These are phyloP conservation scores for Phytophthora multivora DNA, from an alignment of 352 stramenopile genomes.

Conservation along the genomic window DNA sequence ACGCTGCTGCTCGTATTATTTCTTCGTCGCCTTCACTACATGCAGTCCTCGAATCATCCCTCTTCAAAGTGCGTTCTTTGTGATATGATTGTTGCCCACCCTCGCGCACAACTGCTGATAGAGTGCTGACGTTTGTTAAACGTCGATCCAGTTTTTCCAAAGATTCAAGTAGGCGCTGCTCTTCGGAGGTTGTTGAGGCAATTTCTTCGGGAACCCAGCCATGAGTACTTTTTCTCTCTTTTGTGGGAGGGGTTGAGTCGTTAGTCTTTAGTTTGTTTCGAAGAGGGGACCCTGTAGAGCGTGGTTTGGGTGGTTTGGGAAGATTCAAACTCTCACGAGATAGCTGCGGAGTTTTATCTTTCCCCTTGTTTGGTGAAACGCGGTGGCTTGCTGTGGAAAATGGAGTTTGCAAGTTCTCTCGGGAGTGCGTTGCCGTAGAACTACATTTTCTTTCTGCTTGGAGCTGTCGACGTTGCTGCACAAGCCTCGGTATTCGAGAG, in stretches of 20 bases:
- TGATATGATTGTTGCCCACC: not conserved
- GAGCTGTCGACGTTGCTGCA: slow-evolving; percentile 51
- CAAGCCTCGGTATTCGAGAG: slow-evolving; percentile 34
- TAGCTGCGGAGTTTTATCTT: not conserved
- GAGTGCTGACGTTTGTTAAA: slow-evolving; percentile 29
- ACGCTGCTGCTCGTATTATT: slow-evolving; percentile 33
- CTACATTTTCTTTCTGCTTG: slow-evolving; percentile 19
- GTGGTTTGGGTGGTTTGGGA: not conserved
- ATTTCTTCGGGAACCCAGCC: slow-evolving; percentile 23
- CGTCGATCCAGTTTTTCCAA: slow-evolving; percentile 57
- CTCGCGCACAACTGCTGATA: slow-evolving; percentile 2
- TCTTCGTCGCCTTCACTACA: slow-evolving; percentile 26
- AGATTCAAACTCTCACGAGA: not conserved
- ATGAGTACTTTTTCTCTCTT: slow-evolving; percentile 1
- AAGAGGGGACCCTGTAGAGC: not conserved
- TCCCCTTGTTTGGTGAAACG: not conserved
- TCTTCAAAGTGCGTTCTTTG: not conserved
- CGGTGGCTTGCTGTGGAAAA: not conserved
- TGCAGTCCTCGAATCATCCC: not conserved
- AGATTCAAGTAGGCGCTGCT: slow-evolving; percentile 53
- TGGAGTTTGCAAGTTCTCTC: not conserved
- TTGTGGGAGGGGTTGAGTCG: not conserved
- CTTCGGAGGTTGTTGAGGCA: slow-evolving; percentile 44
- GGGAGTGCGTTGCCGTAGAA: not conserved
- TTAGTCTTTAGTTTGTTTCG: not conserved